phyloP scores from a whole-genome alignment of 331 rosid species.

The Pyrus hybrid region DNA sequence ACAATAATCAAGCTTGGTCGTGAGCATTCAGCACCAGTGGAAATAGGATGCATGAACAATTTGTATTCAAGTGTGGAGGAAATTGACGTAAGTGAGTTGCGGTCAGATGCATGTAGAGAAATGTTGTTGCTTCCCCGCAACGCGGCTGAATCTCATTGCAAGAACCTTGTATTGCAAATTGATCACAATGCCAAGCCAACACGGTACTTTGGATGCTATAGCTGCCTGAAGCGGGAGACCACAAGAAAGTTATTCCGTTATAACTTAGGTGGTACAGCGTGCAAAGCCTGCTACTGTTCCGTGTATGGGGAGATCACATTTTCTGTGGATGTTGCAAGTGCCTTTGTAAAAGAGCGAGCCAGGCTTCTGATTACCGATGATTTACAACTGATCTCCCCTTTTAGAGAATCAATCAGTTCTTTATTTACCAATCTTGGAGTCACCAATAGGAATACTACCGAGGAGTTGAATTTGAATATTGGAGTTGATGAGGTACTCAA shows the following conservation, averaged over 20 bases:
- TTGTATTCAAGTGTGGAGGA: slow-evolving; percentile 8
- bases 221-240: not conserved
- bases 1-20: not conserved
- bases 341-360: not conserved
- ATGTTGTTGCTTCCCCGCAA: slow-evolving; percentile 8
- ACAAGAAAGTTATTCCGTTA: not conserved
- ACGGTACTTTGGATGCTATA: not conserved
- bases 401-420: not conserved
- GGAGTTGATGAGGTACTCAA: not conserved
- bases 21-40: not conserved
- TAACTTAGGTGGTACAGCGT: too few species aligned
- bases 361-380: not conserved
- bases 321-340: not conserved
- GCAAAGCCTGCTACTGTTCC: too few species aligned
- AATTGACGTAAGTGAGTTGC: not conserved
- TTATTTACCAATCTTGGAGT: not conserved
- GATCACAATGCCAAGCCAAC: not conserved
- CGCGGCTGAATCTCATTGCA: not conserved
- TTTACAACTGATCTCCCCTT: not conserved
- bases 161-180: not conserved
- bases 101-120: not conserved
- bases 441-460: not conserved
- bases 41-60: slow-evolving; percentile 12
- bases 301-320: not conserved
- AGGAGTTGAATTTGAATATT: not conserved